Evolutionary conservation across 1,284 basidiomycete species (phyloP), one percentile per base, ranked within the genome.

Genomic region (Ganoderma meredithae): DNA sequence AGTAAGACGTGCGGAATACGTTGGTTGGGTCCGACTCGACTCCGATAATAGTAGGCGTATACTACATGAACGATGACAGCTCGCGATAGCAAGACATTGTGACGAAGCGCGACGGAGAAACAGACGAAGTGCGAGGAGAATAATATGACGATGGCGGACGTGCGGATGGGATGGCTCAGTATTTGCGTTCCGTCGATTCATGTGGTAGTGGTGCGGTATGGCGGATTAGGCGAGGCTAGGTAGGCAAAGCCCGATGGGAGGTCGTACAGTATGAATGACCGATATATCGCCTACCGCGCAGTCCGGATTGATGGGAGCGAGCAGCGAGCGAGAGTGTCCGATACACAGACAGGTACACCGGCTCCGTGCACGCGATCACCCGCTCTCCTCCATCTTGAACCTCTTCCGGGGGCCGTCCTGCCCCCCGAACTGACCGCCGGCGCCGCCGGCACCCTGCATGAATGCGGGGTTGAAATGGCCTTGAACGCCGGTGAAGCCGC

Each of bases 381-480:
- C 79, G 68, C 80, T 81, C 36, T 85, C 85, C 66, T 87, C 85
- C 66, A 81, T 77, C 71, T 83, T 82, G 76, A 82, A 86, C 49
- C 86, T 80, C 72, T 91, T 91, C 76, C 86, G 81, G 43, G 86
- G 84, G 55, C 86, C 86, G 72, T 87, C 84, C 47, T 81, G 81
- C 64, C 79, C 82, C 71, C 79, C 82, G 71, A 80, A 81, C 71
- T 82, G 81, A 62, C 81, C 82, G 43, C 78, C 80, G 7, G 22
- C 80, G 33, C 76, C 78, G 27, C 80, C 79, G 31, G 78, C 79
- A 59, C 81, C 83, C 76, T 85, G 85, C 82, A 90, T 88, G 77
- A 92, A 92, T 43, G 89, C 89, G 12, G 90, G 90, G 77, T 92
- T 92, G 81, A 90, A 88, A 79, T 92, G 89, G 19, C 89, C 89